Evolutionary conservation across 2,329 filamentous ascomycete genomes (phyloP), one percentile per base, ranked within the genome.

Genomic region (Madurella fahalii): DNA sequence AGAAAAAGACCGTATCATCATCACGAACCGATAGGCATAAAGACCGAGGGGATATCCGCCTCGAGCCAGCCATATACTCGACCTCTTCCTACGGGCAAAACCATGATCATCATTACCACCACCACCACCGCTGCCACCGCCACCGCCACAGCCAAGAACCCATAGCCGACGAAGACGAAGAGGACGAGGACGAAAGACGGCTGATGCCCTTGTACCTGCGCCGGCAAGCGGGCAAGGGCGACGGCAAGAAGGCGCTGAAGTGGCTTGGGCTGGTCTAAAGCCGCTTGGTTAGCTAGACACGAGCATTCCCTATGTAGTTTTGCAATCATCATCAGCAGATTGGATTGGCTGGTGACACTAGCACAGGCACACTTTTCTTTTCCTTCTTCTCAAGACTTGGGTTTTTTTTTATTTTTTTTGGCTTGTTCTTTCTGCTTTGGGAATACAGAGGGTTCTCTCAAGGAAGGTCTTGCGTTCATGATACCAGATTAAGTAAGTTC

Each of bases 211-310:
- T 65, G 54, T 65, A 61, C 32, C 41, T 62, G 52, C 44, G 53
- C 46, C 50, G 58, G 40, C 49, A 61, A 40, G 25, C 53, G 41
- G 56, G 58, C 8, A 55, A 57, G 47, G 58, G 61, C 12, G 40
- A 52, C 32, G 45, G 54, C 17, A 17, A 52, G 49, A 72, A 73
- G 61, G 71, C 71, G 15, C 53, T 72, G 54, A 69, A 65, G 57
- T 72, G 68, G 68, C 62, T 73, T 41, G 71, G 71, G 7, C n/a
- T 66, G 32, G 56, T 45, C 15, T 64, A 51, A 50, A 50, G 11
- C 2, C 11, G 45, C 34, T 15, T 12, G 9, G 4, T 15, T 9
- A 37, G 9, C 25, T 25, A 25, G 25, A 25, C 25, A 25, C 25
- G 25, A 25, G 7, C 25, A 25, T 25, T 7, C 25, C 25, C 25